Evolutionary conservation across 108 stramenopile genomes (phyloP).

Genomic region (Skeletonema costatum): DNA sequence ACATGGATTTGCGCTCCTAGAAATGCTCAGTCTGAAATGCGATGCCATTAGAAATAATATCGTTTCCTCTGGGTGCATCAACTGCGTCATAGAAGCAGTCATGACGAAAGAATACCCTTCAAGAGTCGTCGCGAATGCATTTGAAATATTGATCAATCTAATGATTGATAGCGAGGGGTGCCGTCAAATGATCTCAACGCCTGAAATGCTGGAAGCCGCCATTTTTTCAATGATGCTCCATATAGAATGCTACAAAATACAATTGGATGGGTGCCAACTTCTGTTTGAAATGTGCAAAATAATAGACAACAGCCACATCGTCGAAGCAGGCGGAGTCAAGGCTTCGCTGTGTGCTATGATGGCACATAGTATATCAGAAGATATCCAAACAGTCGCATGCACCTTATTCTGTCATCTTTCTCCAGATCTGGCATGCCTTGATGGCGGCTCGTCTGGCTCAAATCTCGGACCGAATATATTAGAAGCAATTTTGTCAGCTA

Average conservation of each 20-base stretch:
- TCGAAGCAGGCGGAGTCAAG: conserved; percentile 5
- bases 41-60: background rate
- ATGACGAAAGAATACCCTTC: background rate
- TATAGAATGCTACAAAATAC: conserved; percentile 1
- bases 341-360: conserved; percentile 22
- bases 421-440: background rate
- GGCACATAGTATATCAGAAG: conserved; percentile 7
- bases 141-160: conserved; percentile 2
- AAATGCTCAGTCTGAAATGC: conserved; percentile 13
- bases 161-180: background rate
- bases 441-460: background rate
- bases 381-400: conserved; percentile 10
- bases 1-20: conserved; percentile 8
- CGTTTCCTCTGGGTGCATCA: background rate
- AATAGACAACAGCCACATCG: background rate
- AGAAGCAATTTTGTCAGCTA: conserved; percentile 10
- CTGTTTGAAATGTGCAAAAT: background rate
- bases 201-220: background rate
- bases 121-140: background rate
- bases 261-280: conserved; percentile 5
- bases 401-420: background rate
- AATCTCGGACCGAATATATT: conserved; percentile 7
- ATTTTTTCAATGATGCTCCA: conserved; percentile 15
- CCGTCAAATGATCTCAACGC: background rate
- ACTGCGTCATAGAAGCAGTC: conserved; percentile 6